Evolutionary conservation across 805 yeast species (phyloP).

Genomic region (Candida pini): DNA sequence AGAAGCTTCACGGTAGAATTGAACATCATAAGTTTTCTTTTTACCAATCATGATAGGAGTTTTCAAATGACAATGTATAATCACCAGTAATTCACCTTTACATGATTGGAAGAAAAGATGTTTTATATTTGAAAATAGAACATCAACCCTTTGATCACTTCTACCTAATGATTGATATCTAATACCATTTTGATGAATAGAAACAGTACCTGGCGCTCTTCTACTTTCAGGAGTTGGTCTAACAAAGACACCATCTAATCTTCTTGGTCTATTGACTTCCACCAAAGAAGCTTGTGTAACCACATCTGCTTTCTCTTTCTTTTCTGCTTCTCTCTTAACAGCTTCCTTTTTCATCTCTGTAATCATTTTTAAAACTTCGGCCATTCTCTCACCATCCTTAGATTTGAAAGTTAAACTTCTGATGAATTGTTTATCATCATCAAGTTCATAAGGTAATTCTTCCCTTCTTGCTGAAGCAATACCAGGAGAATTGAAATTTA

Average conservation of each 20-base stretch:
- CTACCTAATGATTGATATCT: slow-evolving; percentile 85
- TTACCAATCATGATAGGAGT: slow-evolving; percentile 94
- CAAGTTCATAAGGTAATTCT: slow-evolving; percentile 88
- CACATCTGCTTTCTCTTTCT: slow-evolving; percentile 88
- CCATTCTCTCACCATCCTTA: slow-evolving; percentile 84
- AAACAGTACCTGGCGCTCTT: slow-evolving; percentile 83
- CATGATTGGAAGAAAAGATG: slow-evolving; percentile 95
- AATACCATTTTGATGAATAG: slow-evolving; percentile 93
- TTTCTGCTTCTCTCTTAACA: slow-evolving; percentile 84
- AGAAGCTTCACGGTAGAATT: slow-evolving; percentile 93
- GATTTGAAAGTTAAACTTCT: slow-evolving; percentile 85
- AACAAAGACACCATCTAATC: slow-evolving; percentile 81
- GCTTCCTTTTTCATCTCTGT: slow-evolving; percentile 90
- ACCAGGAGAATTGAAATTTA: slow-evolving; percentile 93
- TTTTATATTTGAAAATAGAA: slow-evolving; percentile 83
- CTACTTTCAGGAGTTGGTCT: slow-evolving; percentile 98
- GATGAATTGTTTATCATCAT: slow-evolving; percentile 78
- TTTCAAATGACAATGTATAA: slow-evolving; percentile 88
- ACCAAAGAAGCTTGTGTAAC: slow-evolving; percentile 85
- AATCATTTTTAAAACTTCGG: slow-evolving; percentile 83
- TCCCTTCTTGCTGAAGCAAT: slow-evolving; percentile 54
- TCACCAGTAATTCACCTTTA: slow-evolving; percentile 87
- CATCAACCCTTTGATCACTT: slow-evolving; percentile 81
- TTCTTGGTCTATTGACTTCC: slow-evolving; percentile 79
- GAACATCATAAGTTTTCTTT: slow-evolving; percentile 91